Base-by-base conservation (phyloP, 2,329 filamentous ascomycete genomes). In the Dactylellina parvicollis region DNA sequence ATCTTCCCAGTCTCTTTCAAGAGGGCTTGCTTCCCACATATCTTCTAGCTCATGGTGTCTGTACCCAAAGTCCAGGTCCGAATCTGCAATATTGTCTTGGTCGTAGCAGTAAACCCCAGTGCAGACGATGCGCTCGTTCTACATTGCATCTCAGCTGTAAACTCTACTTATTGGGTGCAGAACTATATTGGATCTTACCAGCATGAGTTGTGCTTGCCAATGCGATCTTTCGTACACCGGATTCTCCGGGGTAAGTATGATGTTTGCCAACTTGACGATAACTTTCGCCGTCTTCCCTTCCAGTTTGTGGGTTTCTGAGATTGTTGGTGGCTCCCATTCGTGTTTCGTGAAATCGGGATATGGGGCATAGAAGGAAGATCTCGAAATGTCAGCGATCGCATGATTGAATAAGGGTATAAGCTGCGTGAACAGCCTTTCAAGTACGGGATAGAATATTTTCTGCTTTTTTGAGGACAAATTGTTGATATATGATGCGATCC, bases 61-160 rank as follows among this genome's bases (percentile, higher is more conserved):
- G 14, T 84, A 84, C 5, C 83, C 83, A 77, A 89, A 88, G 2
- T 80, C 79, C 2, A 90, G 81, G 3, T 76, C 77, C 56, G 82
- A 83, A 1, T 84, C 81, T 0, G 84, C 85, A 52, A 89, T 84
- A 77, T 90, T 90, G 0, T 87, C 83, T 47, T 78, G 80, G 73
- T 88, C 85, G 75, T 86, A 86, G 78, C 88, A 88, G 79, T 87
- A 88, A 14, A 90, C 80, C 0, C 87, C 85, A 0, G 87, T 87
- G 0, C 87, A 86, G 75, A 83, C 85, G 32, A 91, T 89, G 71
- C 85, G 85, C 78, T 90, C 88, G 76, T 90, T 90, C 79, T 81
- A 47, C 20, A 20, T 36, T 78, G 14, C 20, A 12, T 40, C n/a
- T n/a, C n/a, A 36, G 14, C 28, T 22, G 26, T 40, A 2, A 49